Conservation (phyloP, 2,329 filamentous ascomycete species). For the Penicillium sclerotigenum region DNA sequence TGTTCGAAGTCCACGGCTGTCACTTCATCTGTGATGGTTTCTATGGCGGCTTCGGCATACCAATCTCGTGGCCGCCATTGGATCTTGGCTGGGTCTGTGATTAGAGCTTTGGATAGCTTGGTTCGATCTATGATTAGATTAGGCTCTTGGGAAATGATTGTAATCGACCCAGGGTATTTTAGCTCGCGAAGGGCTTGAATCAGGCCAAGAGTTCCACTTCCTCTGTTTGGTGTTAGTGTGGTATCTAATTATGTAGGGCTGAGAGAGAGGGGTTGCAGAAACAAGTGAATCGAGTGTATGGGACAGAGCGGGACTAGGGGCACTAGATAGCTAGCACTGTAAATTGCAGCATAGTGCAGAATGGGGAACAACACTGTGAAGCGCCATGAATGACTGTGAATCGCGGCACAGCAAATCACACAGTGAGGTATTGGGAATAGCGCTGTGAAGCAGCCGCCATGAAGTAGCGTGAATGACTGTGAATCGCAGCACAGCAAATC, state of each 20-base stretch:
- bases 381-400: too few species aligned
- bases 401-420: too few species aligned
- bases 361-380: too few species aligned
- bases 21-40: slow-evolving; percentile 60
- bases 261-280: not conserved
- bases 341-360: not conserved
- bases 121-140: slow-evolving; percentile 88
- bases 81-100: slow-evolving; percentile 76
- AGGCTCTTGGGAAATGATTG: slow-evolving; percentile 78
- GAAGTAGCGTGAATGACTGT: too few species aligned
- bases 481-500: too few species aligned
- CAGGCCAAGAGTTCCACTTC: slow-evolving; percentile 76
- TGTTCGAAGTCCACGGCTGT: slow-evolving; percentile 70
- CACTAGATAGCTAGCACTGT: not conserved
- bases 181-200: slow-evolving; percentile 78
- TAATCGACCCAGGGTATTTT: slow-evolving; percentile 76
- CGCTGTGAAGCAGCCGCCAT: too few species aligned
- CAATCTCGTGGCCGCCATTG: slow-evolving; percentile 73
- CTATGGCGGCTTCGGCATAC: slow-evolving; percentile 63
- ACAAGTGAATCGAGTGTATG: not conserved
- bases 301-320: not conserved
- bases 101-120: slow-evolving; percentile 90
- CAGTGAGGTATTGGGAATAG: too few species aligned
- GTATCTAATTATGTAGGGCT: not conserved
- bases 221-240: slow-evolving; percentile 46